Conservation (phyloP, 2,329 filamentous ascomycete genomes). For the Nothophoma quercina region DNA sequence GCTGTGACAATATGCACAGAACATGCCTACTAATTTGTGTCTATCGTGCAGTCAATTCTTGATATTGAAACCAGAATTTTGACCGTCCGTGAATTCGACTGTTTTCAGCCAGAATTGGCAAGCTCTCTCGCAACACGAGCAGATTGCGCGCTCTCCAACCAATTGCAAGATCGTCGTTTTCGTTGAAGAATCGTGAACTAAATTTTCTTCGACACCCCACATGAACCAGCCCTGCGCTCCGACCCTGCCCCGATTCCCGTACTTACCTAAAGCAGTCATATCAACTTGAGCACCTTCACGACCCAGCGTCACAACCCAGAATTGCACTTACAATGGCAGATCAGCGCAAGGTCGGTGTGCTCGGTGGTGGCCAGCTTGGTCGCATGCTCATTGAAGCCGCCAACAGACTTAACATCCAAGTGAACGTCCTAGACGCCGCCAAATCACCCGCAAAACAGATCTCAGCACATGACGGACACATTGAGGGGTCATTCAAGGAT, state of each 20-base stretch:
- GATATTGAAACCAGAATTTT: background rate
- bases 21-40: background rate
- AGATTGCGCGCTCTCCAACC: background rate
- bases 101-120: background rate
- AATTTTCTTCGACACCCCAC: constrained; percentile 37
- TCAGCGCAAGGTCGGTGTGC: constrained; percentile 44
- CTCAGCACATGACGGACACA: constrained; percentile 75
- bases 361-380: constrained; percentile 69
- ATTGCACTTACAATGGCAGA: constrained; percentile 36
- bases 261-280: constrained; percentile 30
- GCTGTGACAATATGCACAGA: constrained; percentile 6
- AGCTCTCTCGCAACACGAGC: background rate
- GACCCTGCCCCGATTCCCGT: constrained; percentile 23
- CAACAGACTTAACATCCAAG: constrained; percentile 75
- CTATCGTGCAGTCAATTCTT: background rate
- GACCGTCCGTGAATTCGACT: too few species aligned
- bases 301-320: constrained; percentile 2
- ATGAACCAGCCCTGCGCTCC: constrained; percentile 28
- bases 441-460: constrained; percentile 86
- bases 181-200: constrained; percentile 24
- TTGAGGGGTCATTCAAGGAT: constrained; percentile 89
- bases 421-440: constrained; percentile 80
- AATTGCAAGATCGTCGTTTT: constrained; percentile 13
- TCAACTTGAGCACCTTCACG: constrained; percentile 17
- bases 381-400: constrained; percentile 95